Percentiles rank a stretch among this genome's conserved stretches.
These are phyloP conservation scores for Trichoderma lentiforme DNA, from an alignment of 2,329 filamentous ascomycete species.

Conservation along the genomic window DNA sequence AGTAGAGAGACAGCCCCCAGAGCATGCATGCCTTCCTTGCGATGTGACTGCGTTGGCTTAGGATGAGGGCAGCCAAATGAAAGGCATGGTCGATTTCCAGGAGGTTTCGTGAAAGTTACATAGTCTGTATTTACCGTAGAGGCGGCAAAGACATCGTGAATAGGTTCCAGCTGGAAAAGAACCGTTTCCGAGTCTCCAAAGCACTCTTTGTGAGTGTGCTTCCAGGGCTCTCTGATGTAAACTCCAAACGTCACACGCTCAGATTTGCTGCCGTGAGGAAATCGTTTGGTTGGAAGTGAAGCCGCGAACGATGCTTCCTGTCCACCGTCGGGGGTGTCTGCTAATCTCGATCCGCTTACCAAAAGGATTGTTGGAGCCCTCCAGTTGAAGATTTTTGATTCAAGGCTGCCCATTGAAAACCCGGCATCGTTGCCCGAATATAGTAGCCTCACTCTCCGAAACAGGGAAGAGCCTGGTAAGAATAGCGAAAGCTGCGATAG, in stretches of 20 bases:
- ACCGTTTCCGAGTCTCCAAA: constrained; percentile 63
- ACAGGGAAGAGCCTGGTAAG: constrained; percentile 61
- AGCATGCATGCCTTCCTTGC: constrained; percentile 42
- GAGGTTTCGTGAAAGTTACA: constrained; percentile 62
- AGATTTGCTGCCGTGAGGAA: constrained; percentile 49
- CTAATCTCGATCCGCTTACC: constrained; percentile 62
- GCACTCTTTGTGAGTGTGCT: constrained; percentile 62
- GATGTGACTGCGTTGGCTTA: constrained; percentile 43
- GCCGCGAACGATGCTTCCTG: constrained; percentile 57
- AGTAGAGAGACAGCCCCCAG: constrained; percentile 66
- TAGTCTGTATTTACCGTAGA: constrained; percentile 65
- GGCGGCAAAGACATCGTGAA: constrained; percentile 68
- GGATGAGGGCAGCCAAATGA: constrained; percentile 61
- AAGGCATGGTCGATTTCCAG: constrained; percentile 58
- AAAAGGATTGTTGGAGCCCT: constrained; percentile 69
- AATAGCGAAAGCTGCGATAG: constrained; percentile 73
- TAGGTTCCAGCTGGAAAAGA: constrained; percentile 69
- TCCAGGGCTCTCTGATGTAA: constrained; percentile 67
- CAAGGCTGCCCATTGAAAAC: constrained; percentile 75
- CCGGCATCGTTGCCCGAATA: constrained; percentile 69
- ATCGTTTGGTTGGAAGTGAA: constrained; percentile 60
- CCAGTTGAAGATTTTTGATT: constrained; percentile 75
- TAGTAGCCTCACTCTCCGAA: constrained; percentile 61
- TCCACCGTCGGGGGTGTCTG: constrained; percentile 45
- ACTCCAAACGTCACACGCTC: constrained; percentile 63